Conservation (phyloP, 306 rosid species). For the Adenanthera pavonina region DNA sequence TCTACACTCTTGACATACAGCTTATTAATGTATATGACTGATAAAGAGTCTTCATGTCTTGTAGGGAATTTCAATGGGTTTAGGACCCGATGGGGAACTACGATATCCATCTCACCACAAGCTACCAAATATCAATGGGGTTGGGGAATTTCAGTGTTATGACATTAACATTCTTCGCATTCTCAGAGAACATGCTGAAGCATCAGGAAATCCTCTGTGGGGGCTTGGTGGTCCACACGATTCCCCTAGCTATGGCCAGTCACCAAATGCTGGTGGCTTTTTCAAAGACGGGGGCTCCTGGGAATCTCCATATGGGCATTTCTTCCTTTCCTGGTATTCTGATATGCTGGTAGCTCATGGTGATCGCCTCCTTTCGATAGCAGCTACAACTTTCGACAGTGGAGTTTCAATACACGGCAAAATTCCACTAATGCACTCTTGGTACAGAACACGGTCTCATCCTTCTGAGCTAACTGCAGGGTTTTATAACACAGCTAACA, state of each 20-base stretch:
- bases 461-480: constrained; percentile 88
- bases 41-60: constrained; percentile 26
- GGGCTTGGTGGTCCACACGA: constrained; percentile 98
- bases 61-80: constrained; percentile 89
- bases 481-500: constrained; percentile 66
- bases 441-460: constrained; percentile 80
- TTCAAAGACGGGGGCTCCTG: constrained; percentile 83
- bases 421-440: constrained; percentile 76
- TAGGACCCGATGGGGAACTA: constrained; percentile 93
- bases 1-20: constrained; percentile 10
- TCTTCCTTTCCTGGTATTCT: constrained; percentile 97
- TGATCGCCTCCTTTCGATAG: constrained; percentile 66
- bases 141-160: constrained; percentile 93
- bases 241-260: constrained; percentile 62
- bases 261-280: constrained; percentile 57
- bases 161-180: constrained; percentile 75
- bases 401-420: constrained; percentile 58
- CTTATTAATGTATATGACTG: constrained; percentile 32
- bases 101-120: constrained; percentile 80
- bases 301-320: constrained; percentile 82
- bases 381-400: constrained; percentile 59
- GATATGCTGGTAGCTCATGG: constrained; percentile 77
- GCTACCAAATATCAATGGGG: constrained; percentile 49
- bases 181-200: constrained; percentile 82
- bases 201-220: constrained; percentile 78